Evolutionary conservation across 2,329 filamentous ascomycete species (phyloP).

Genomic region (Elsinoe australis): DNA sequence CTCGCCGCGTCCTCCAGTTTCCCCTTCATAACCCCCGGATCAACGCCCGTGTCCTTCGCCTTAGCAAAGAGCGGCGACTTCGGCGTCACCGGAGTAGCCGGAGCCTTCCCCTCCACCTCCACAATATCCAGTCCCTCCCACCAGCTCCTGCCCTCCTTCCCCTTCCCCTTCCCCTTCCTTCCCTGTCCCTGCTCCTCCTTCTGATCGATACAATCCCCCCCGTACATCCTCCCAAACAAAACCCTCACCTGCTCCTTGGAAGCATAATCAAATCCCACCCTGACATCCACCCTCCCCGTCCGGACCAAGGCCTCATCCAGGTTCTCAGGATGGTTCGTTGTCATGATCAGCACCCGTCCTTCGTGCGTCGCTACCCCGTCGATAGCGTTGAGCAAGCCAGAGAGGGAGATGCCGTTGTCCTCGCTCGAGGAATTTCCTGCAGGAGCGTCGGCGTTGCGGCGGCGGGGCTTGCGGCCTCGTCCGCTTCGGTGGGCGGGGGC

Average conservation of each 20-base stretch:
- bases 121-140: constrained; percentile 8
- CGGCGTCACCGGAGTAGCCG: too few species aligned
- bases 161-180: not conserved
- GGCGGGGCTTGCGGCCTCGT: not conserved
- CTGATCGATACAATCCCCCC: not conserved
- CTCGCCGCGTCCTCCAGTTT: constrained; percentile 37
- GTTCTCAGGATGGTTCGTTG: constrained; percentile 64
- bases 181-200: not conserved
- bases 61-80: too few species aligned
- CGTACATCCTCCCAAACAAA: constrained; percentile 36
- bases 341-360: constrained; percentile 73
- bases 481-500: not conserved
- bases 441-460: not conserved
- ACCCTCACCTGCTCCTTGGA: constrained; percentile 35
- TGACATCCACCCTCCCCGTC: constrained; percentile 62
- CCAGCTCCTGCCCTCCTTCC: constrained; percentile 7
- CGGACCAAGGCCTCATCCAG: constrained; percentile 67
- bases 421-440: not conserved
- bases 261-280: constrained; percentile 52
- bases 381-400: constrained; percentile 73
- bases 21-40: constrained; percentile 30
- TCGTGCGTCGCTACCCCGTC: constrained; percentile 75
- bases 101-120: not conserved
- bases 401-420: constrained; percentile 58
- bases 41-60: constrained; percentile 27